These are phyloP conservation scores for Leccinum fibrillosum DNA, from an alignment of 768 basidiomycete species.

Conservation along the genomic window DNA sequence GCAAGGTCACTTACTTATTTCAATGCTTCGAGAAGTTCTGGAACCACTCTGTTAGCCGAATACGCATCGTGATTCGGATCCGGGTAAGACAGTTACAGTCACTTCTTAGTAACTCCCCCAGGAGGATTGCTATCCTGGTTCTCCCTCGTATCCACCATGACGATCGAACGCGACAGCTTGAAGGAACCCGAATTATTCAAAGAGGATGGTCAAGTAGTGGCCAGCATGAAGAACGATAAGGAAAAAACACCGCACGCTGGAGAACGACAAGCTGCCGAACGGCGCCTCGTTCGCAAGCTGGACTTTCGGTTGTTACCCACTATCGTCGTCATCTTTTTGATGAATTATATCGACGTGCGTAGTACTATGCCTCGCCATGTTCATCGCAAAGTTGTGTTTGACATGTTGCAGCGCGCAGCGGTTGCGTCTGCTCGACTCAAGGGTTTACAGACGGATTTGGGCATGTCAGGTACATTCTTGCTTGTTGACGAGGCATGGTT, in stretches of 20 bases:
- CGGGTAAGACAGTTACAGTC: background rate
- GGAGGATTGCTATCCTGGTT: background rate
- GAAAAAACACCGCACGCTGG: conserved; percentile 2
- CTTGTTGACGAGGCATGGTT: background rate
- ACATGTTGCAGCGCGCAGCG: conserved; percentile 39
- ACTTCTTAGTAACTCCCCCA: background rate
- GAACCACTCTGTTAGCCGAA: background rate
- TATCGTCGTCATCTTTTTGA: conserved; percentile 58
- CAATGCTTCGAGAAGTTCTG: background rate
- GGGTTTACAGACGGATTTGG: conserved; percentile 47
- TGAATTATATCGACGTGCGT: conserved; percentile 68
- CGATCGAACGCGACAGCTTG: conserved; percentile 6
- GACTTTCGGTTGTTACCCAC: conserved; percentile 56
- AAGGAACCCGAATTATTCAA: conserved; percentile 12
- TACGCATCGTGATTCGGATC: background rate
- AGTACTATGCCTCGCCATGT: background rate
- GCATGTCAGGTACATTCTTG: conserved; percentile 37
- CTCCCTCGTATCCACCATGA: conserved; percentile 8
- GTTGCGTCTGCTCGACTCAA: conserved; percentile 49
- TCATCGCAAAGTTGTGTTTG: background rate
- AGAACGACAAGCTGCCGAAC: conserved; percentile 15
- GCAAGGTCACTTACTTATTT: background rate
- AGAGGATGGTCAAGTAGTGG: background rate
- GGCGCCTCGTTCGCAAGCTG: conserved; percentile 48
- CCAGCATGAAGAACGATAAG: background rate